Percentiles rank a stretch among this genome's conserved stretches.
These are phyloP conservation scores for Colletotrichum sp. DNA, from an alignment of 2,329 filamentous ascomycete species.

Conservation along the genomic window DNA sequence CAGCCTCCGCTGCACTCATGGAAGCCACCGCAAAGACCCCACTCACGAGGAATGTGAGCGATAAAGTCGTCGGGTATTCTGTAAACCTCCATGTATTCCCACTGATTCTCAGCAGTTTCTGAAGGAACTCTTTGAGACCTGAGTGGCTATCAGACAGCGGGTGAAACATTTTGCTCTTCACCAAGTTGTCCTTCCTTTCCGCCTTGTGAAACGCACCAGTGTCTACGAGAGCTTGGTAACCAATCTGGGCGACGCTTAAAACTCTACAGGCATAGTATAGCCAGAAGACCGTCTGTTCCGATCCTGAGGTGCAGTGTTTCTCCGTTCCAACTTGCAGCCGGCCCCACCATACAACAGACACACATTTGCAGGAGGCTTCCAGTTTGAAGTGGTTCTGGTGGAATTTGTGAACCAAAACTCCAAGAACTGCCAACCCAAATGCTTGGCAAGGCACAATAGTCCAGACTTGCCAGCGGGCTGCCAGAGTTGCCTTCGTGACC, in stretches of 20 bases:
- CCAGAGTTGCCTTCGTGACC: not conserved
- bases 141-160: fast-evolving
- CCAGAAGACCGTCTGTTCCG: not conserved
- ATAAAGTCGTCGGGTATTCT: not conserved
- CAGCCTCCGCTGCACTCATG: not conserved
- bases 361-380: not conserved
- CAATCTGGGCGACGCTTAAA: not conserved
- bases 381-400: not conserved
- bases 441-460: not conserved
- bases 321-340: not conserved
- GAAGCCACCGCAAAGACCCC: not conserved
- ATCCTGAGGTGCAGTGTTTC: too few relatives aligned
- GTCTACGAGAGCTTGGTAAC: not conserved
- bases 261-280: not conserved
- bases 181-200: fast-evolving
- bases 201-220: not conserved
- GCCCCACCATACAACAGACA: not conserved
- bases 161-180: fast-evolving
- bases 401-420: not conserved
- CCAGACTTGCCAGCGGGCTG: not conserved
- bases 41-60: not conserved
- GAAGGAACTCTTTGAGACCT: fast-evolving
- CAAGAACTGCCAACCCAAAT: not conserved
- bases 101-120: fast-evolving
- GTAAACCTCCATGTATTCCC: fast-evolving